Percentiles rank a stretch among this genome's conserved stretches.
Evolutionary conservation across 2,329 filamentous ascomycete species (phyloP).

Genomic region (Paraconiothyrium brasiliense): DNA sequence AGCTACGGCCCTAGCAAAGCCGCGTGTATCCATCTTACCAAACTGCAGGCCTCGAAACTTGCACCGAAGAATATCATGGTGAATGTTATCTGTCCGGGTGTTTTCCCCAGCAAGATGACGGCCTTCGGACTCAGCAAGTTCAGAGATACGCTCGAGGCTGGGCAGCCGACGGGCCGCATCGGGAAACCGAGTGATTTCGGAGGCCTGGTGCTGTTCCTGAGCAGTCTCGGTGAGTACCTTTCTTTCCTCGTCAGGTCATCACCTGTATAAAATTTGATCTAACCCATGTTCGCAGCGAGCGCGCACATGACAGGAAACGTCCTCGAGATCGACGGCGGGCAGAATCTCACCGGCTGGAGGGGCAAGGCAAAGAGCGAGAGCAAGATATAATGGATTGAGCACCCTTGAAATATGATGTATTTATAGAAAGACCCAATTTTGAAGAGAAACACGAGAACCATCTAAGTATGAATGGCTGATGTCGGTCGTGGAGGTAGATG

Average conservation of each 20-base stretch:
- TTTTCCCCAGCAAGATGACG: conserved; percentile 65
- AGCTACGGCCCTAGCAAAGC: conserved; percentile 61
- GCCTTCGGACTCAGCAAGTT: conserved; percentile 62
- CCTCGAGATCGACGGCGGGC: conserved; percentile 59
- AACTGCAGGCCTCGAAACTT: conserved; percentile 61
- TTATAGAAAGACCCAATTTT: too few relatives aligned
- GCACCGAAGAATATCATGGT: conserved; percentile 63
- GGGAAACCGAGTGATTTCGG: conserved; percentile 60
- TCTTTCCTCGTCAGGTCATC: conserved; percentile 56
- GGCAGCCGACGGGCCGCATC: conserved; percentile 58
- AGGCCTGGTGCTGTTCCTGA: conserved; percentile 57
- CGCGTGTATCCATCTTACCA: conserved; percentile 62
- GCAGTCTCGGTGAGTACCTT: conserved; percentile 41
- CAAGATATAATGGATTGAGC: conserved; percentile 32
- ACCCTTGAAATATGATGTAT: too few relatives aligned
- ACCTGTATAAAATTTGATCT: conserved; percentile 39
- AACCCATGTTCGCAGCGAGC: neutral
- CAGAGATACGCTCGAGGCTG: conserved; percentile 57
- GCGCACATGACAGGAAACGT: conserved; percentile 59
- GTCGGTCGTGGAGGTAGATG: too few relatives aligned
- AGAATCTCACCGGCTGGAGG: conserved; percentile 54
- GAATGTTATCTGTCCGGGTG: conserved; percentile 56
- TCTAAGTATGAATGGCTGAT: too few relatives aligned
- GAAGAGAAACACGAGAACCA: too few relatives aligned
- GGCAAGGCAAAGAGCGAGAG: conserved; percentile 36